These are phyloP conservation scores for Leishmania mexicana DNA, from an alignment of 208 protist genomes.

Conservation along the genomic window DNA sequence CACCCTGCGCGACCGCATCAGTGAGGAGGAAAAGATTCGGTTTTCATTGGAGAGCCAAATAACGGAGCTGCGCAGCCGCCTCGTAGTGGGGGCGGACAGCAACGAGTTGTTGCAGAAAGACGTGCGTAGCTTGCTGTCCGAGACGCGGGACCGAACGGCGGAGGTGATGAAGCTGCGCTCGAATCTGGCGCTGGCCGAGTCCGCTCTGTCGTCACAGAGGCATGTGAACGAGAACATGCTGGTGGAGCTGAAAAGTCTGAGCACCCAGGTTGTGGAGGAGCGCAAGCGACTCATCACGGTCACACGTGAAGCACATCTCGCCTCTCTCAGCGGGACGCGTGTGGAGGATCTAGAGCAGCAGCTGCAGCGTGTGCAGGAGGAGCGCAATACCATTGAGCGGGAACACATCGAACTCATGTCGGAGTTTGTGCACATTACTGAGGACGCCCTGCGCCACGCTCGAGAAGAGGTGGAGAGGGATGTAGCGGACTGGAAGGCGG, in stretches of 20 bases:
- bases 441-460: constrained; percentile 64
- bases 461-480: constrained; percentile 71
- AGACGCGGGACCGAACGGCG: constrained; percentile 63
- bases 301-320: constrained; percentile 62
- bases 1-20: constrained; percentile 51
- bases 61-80: constrained; percentile 73
- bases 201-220: constrained; percentile 74
- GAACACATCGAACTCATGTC: constrained; percentile 80
- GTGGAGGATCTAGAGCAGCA: constrained; percentile 60
- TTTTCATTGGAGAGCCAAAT: constrained; percentile 78
- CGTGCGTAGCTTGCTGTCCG: constrained; percentile 61
- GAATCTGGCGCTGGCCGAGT: constrained; percentile 73
- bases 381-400: constrained; percentile 57
- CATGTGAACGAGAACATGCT: constrained; percentile 88
- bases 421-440: constrained; percentile 75
- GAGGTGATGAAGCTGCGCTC: constrained; percentile 73
- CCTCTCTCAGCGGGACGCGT: constrained; percentile 25
- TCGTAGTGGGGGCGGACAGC: constrained; percentile 78
- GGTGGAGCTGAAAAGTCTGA: constrained; percentile 77
- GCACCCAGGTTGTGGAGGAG: constrained; percentile 77
- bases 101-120: constrained; percentile 84
- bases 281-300: constrained; percentile 72
- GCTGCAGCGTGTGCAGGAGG: constrained; percentile 40
- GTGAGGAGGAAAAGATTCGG: constrained; percentile 68
- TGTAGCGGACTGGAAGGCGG: constrained; percentile 56